These are phyloP conservation scores for Neurospora sp. DNA, from an alignment of 2,329 filamentous ascomycete genomes.

Conservation along the genomic window DNA sequence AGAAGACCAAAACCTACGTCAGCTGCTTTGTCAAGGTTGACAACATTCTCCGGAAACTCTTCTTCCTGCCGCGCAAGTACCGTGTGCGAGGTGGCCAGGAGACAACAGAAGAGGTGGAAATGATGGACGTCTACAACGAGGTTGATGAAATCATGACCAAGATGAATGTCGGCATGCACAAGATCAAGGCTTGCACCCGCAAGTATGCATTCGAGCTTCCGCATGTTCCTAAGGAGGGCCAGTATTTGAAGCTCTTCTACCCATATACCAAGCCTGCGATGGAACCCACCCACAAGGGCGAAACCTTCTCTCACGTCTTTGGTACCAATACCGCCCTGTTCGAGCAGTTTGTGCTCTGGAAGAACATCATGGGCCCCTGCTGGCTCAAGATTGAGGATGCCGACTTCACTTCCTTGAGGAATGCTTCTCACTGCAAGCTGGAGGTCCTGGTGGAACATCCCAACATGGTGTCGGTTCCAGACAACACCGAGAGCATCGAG, in stretches of 20 bases:
- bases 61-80: slow-evolving; percentile 73
- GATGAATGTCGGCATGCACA: slow-evolving; percentile 78
- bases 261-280: slow-evolving; percentile 77
- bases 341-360: slow-evolving; percentile 97
- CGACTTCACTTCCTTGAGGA: slow-evolving; percentile 75
- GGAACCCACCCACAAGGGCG: slow-evolving; percentile 60
- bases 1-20: slow-evolving; percentile 64
- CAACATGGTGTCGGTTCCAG: slow-evolving; percentile 60
- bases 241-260: slow-evolving; percentile 94
- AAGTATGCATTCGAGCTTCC: slow-evolving; percentile 95
- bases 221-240: slow-evolving; percentile 74
- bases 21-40: slow-evolving; percentile 96
- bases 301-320: slow-evolving; percentile 91
- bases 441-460: slow-evolving; percentile 77
- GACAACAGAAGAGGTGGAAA: slow-evolving; percentile 68
- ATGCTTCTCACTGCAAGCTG: slow-evolving; percentile 93
- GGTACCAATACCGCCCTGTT: slow-evolving; percentile 89
- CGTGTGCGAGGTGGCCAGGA: slow-evolving; percentile 48
- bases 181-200: slow-evolving; percentile 79
- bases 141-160: slow-evolving; percentile 81
- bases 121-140: slow-evolving; percentile 84
- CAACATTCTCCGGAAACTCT: slow-evolving; percentile 86
- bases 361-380: slow-evolving; percentile 97
- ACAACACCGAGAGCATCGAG: slow-evolving; percentile 71
- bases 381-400: slow-evolving; percentile 88